A percentile compares a stretch with the other conserved stretches of the same genome.
These are phyloP conservation scores for Saccharum hybrid DNA, from an alignment of 202 grass and related monocot species.

Conservation along the genomic window DNA sequence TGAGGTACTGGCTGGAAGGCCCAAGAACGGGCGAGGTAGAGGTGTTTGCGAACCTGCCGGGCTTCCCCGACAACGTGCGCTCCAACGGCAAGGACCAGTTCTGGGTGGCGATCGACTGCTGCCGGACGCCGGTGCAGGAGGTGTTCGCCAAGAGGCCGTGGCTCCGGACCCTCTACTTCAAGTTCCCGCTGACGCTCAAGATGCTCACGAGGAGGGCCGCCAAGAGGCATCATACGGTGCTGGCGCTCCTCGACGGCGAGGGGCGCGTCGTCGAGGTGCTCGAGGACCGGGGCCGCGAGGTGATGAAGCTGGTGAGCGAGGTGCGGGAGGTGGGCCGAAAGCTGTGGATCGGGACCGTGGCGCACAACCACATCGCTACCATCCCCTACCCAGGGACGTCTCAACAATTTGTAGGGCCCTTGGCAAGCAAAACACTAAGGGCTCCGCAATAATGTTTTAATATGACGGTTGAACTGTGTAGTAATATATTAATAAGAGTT, in stretches of 20 bases:
- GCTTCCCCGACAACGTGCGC: constrained; percentile 89
- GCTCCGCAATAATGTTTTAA: no score
- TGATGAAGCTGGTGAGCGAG: constrained; percentile 89
- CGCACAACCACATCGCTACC: constrained; percentile 88
- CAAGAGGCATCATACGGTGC: constrained; percentile 68
- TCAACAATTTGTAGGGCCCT: no score
- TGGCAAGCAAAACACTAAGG: no score
- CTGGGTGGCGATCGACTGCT: constrained; percentile 95
- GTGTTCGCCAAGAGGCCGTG: constrained; percentile 77
- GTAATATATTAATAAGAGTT: no score
- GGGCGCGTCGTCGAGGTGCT: constrained; percentile 75
- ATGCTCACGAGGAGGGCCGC: constrained; percentile 59
- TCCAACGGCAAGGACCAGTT: constrained; percentile 68
- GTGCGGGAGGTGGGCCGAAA: constrained; percentile 75
- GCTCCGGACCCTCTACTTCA: constrained; percentile 79
- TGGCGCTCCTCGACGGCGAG: constrained; percentile 68
- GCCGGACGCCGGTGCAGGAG: constrained; percentile 69
- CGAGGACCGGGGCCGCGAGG: constrained; percentile 76
- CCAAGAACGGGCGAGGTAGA: constrained; percentile 56
- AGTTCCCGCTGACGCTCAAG: constrained; percentile 68
- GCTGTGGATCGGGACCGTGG: constrained; percentile 91
- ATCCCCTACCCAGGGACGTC: constrained; percentile 40
- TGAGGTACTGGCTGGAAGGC: constrained; percentile 89
- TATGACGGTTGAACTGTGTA: no score
- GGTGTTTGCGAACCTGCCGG: constrained; percentile 77